Base-by-base conservation (phyloP, 495 filamentous ascomycete species). In the Tuber indicum region DNA sequence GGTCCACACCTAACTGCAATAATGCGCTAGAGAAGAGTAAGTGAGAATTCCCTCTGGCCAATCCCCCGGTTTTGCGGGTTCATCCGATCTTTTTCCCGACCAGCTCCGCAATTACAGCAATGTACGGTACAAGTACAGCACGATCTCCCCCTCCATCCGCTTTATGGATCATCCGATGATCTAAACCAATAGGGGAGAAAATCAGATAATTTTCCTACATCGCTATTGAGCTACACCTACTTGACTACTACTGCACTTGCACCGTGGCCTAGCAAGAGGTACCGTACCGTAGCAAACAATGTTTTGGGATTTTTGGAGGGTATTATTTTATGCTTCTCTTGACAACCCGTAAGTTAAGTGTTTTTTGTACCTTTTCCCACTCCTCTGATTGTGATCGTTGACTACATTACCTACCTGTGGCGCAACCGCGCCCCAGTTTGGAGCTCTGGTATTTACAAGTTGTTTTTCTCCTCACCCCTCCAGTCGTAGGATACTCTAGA, bases 41-140 rank as follows among this genome's bases (percentile, higher is more conserved):
- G n/a, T 3, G n/a, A 14, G 14, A 26, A 32, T 62, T 32, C 39
- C 46, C 71, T 73, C 71, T 52, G 41, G 46, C 12, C 62, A 74
- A 44, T 26, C 23, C 9, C 26, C 26, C 49, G 41, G 71, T 42
- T 74, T 78, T 74, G 58, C 58, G 49, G 62, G 58, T 7, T 39
- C 32, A n/a, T 58, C 77, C 47, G 76, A 75, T 42, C 76, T 73
- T 58, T 73, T 71, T 79, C 76, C 79, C 47, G 70, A 76, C 42
- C 26, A 75, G 75, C 62, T 73, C 76, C 70, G 69, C 58, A 71
- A 74, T 58, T 62, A 26, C 9, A 8, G 52, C n/a, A 26, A n/a
- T 62, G n/a, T 76, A n/a, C 69, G 0, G n/a, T 76, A n/a, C 69
- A 0, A 1, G 39, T 5, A 41, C 32, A 32, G 32, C 1, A 32